Conservation (phyloP, 495 filamentous ascomycete genomes). For the Bacidia gigantensis region DNA sequence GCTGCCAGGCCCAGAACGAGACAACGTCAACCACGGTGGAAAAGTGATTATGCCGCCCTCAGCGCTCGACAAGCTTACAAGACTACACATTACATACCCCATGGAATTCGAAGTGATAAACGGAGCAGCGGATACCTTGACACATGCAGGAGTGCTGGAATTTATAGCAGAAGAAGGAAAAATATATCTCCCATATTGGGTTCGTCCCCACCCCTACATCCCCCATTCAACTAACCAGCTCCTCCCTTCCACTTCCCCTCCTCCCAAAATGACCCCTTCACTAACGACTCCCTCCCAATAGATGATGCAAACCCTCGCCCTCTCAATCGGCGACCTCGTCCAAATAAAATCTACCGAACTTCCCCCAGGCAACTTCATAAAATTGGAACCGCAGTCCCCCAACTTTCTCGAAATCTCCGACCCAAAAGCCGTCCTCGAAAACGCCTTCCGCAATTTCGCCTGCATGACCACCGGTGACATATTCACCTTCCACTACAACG, state of each 20-base stretch:
- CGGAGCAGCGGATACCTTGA: constrained; percentile 59
- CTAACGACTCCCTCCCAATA: constrained; percentile 25
- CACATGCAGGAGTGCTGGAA: constrained; percentile 89
- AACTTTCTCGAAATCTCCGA: constrained; percentile 93
- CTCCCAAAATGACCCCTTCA: neutral
- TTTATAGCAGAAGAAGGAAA: constrained; percentile 96
- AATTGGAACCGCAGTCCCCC: constrained; percentile 83
- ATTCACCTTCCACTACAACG: constrained; percentile 92
- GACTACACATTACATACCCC: constrained; percentile 94
- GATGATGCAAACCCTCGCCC: constrained; percentile 84
- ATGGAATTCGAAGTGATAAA: constrained; percentile 94
- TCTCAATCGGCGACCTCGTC: constrained; percentile 85
- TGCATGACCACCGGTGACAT: constrained; percentile 83
- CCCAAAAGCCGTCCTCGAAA: constrained; percentile 94
- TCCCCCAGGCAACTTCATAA: constrained; percentile 78
- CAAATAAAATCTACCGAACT: constrained; percentile 91
- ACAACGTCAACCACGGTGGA: constrained; percentile 85
- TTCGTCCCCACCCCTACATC: constrained; percentile 37
- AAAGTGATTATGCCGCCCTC: constrained; percentile 95
- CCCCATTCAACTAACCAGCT: no score
- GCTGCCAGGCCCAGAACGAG: constrained; percentile 83
- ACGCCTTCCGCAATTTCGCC: constrained; percentile 87
- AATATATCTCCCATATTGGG: constrained; percentile 92
- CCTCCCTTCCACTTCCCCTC: neutral
- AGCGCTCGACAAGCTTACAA: constrained; percentile 85